A percentile compares a stretch with the other conserved stretches of the same genome.
phyloP scores from a whole-genome alignment of 2,329 filamentous ascomycete genomes.

The Cladophialophora immunda region DNA sequence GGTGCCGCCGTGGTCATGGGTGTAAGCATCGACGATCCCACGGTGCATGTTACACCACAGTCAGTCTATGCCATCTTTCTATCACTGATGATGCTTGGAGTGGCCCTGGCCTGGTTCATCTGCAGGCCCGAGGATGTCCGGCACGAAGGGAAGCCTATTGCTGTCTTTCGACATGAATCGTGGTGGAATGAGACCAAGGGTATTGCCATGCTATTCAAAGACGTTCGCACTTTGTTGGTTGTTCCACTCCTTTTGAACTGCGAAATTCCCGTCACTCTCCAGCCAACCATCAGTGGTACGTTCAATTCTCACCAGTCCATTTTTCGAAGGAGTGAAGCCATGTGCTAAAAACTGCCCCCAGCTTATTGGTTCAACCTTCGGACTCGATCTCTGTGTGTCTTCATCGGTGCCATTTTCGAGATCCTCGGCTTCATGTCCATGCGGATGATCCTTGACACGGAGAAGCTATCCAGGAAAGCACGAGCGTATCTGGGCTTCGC shows the following conservation, averaged over 20 bases:
- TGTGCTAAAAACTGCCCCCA: too few relatives aligned
- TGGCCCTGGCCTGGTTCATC: slow-evolving; percentile 3
- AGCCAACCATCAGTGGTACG: too few relatives aligned
- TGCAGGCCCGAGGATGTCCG: slow-evolving; percentile 12
- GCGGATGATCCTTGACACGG: slow-evolving; percentile 5
- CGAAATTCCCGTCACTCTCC: too few relatives aligned
- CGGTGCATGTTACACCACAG: slow-evolving; percentile 7
- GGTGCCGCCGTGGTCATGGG: too few relatives aligned
- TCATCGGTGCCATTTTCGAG: slow-evolving; percentile 5
- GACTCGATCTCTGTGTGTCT: slow-evolving; percentile 7
- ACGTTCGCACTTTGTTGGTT: too few relatives aligned
- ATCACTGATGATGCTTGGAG: slow-evolving; percentile 10
- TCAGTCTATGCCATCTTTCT: slow-evolving; percentile 14
- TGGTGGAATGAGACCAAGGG: slow-evolving; percentile 9
- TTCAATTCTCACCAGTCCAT: too few relatives aligned
- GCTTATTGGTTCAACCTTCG: slow-evolving; percentile 15
- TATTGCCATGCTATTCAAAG: too few relatives aligned
- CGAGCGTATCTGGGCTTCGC: slow-evolving; percentile 4
- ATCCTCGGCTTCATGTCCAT: slow-evolving; percentile 10
- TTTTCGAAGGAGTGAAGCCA: too few relatives aligned
- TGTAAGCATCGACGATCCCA: background rate
- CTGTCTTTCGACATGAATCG: slow-evolving; percentile 9
- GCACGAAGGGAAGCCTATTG: slow-evolving; percentile 12
- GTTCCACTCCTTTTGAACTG: too few relatives aligned
- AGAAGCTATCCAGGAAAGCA: slow-evolving; percentile 13